Percentiles rank a stretch among this genome's conserved stretches.
Evolutionary conservation across 495 filamentous ascomycete species (phyloP).

Genomic region (Daldinia grandis): DNA sequence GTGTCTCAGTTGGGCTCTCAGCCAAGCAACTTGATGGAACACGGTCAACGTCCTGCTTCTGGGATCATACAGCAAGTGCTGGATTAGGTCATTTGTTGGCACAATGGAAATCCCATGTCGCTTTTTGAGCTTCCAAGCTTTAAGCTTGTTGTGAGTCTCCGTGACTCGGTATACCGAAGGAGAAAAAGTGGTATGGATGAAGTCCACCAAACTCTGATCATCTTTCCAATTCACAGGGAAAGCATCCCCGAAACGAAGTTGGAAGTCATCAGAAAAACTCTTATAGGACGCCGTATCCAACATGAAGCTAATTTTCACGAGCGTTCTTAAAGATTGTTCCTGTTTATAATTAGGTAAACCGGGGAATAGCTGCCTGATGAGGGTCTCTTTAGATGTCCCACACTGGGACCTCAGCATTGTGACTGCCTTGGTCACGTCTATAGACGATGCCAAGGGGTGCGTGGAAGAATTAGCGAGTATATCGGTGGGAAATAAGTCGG

Average conservation of each 20-base stretch:
- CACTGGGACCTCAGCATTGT: background rate
- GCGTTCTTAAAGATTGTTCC: background rate
- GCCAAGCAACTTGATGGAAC: background rate
- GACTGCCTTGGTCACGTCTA: background rate
- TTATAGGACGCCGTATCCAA: background rate
- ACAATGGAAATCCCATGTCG: background rate
- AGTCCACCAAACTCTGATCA: background rate
- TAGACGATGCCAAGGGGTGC: background rate
- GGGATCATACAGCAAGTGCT: background rate
- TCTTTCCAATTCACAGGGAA: background rate
- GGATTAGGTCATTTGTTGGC: background rate
- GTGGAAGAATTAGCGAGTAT: background rate
- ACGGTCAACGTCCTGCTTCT: background rate
- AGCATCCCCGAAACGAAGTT: background rate
- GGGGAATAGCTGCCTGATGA: background rate
- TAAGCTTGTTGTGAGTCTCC: background rate
- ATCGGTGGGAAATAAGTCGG: background rate
- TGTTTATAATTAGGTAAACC: background rate
- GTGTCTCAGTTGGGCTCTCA: background rate
- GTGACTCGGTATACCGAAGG: background rate
- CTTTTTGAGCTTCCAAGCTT: background rate
- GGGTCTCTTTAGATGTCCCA: background rate
- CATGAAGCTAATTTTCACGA: background rate
- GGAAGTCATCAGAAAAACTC: background rate
- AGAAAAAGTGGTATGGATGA: background rate